Evolutionary conservation across 305 asterid species (phyloP), one percentile per base, ranked within the genome.

Genomic region (Striga hermonthica): DNA sequence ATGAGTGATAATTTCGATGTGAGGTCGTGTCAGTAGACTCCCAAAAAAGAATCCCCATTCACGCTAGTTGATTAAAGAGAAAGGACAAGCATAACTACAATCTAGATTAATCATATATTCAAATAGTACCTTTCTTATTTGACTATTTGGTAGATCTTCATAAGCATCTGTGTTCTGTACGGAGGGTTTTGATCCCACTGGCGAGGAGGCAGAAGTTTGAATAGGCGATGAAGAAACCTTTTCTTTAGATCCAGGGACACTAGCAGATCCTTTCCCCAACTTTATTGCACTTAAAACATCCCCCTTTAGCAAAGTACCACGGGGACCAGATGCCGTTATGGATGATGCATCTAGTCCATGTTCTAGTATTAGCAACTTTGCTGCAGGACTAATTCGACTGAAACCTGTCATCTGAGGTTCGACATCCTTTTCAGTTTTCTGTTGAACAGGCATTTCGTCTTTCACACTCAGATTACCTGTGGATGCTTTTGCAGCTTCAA

Each of bases 261-360:
- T 79, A 66, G 74, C 54, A 41, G 90, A 83, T 71, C 82, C 95
- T 81, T 84, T 88, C 64, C 89, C 91, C 39, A 95, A 86, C 75
- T 90, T 88, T 50, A 90, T 82, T 63, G 95, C 96, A 72, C 86
- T 88, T 74, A 93, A 83, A 81, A 90, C 95, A 78, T 90, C 99
- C 50, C 98, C 95, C 82, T 93, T 93, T 61, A 84, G 72, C 86
- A 93, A 78, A 68, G 97, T 93, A 72, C 95, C 95, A 67, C 83
- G 96, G 66, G 99, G 99, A 73, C 99, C 99, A 73, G 99, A 84
- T 64, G 96, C 82, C 56, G 77, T 40, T 76, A 93, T 83, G 57
- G 89, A 81, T 43, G 95, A 85, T 3, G 90, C 83, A 81, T 90
- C 97, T 70, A 93, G 76, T 53, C 92, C 81, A 65, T 93, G 92